Conservation (phyloP, 1,284 basidiomycete species). For the Baeospora myosura region DNA sequence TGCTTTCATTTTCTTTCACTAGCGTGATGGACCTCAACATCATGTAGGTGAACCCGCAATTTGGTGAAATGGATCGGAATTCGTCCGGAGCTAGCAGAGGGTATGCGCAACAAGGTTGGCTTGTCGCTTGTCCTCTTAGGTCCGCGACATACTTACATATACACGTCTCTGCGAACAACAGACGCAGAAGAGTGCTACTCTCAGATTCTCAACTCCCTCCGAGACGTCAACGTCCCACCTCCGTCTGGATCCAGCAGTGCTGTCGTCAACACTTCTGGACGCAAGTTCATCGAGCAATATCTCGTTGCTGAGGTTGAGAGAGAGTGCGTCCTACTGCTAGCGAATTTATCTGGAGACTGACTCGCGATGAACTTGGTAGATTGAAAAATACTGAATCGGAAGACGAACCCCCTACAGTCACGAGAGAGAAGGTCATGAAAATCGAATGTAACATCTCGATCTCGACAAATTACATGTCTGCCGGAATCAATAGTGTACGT, state of each 20-base stretch:
- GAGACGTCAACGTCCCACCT: slow-evolving; percentile 42
- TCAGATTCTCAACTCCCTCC: slow-evolving; percentile 75
- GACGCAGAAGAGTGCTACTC: slow-evolving; percentile 97
- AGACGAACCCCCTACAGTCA: slow-evolving; percentile 64
- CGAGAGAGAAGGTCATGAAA: slow-evolving; percentile 76
- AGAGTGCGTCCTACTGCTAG: slow-evolving; percentile 59
- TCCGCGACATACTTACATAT: neutral
- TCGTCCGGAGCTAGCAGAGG: slow-evolving; percentile 36
- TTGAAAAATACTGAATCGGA: slow-evolving; percentile 64
- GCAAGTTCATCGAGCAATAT: slow-evolving; percentile 77
- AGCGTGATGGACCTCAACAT: neutral
- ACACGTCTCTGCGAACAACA: too few species aligned
- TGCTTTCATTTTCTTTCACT: slow-evolving; percentile 36
- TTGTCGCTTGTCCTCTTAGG: neutral
- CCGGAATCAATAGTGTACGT: slow-evolving; percentile 80
- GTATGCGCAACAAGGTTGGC: slow-evolving; percentile 85
- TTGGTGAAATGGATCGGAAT: slow-evolving; percentile 66
- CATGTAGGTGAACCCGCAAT: slow-evolving; percentile 75
- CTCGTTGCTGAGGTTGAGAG: slow-evolving; percentile 78
- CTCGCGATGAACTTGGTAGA: slow-evolving; percentile 1
- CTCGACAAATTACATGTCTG: slow-evolving; percentile 84
- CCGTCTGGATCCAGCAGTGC: slow-evolving; percentile 25
- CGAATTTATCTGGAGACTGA: slow-evolving; percentile 41
- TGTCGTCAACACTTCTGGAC: slow-evolving; percentile 13
- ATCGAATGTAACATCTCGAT: slow-evolving; percentile 89